Percentiles rank a stretch among this genome's conserved stretches.
Evolutionary conservation across 257 asterid genomes (phyloP).

Genomic region (Orobanche coerulescens): DNA sequence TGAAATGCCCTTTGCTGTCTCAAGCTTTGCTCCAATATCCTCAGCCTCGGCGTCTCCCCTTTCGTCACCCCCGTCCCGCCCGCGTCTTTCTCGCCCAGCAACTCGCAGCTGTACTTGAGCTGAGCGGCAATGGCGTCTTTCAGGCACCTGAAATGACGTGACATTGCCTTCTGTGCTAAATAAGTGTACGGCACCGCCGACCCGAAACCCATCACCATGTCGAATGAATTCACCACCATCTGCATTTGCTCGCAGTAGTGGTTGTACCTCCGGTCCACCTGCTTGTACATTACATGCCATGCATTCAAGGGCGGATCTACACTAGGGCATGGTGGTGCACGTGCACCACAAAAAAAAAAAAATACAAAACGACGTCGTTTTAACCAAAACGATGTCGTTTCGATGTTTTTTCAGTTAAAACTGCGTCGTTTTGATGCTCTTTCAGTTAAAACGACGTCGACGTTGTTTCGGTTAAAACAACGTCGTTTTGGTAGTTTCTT

Average conservation of each 20-base stretch:
- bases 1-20: conserved; percentile 83
- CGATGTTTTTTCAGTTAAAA: too few species aligned
- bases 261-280: conserved; percentile 92
- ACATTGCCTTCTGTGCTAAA: conserved; percentile 90
- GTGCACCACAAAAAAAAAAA: background rate
- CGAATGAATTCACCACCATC: conserved; percentile 94
- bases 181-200: conserved; percentile 90
- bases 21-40: conserved; percentile 67
- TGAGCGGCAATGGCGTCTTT: conserved; percentile 78
- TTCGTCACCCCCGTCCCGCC: conserved; percentile 68
- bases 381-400: too few species aligned
- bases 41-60: conserved; percentile 93
- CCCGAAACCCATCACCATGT: conserved; percentile 92
- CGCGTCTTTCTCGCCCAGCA: conserved; percentile 76
- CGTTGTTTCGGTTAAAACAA: too few species aligned
- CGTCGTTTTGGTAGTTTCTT: too few species aligned
- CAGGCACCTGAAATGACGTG: conserved; percentile 82
- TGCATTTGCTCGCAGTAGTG: conserved; percentile 98
- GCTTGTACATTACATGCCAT: too few species aligned
- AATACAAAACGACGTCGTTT: too few species aligned
- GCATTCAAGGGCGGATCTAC: too few species aligned
- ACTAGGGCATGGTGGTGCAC: too few species aligned
- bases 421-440: too few species aligned
- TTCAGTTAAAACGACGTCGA: too few species aligned
- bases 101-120: conserved; percentile 63